Conservation (phyloP, 2,329 filamentous ascomycete genomes). For the Sarocladium oryzae region DNA sequence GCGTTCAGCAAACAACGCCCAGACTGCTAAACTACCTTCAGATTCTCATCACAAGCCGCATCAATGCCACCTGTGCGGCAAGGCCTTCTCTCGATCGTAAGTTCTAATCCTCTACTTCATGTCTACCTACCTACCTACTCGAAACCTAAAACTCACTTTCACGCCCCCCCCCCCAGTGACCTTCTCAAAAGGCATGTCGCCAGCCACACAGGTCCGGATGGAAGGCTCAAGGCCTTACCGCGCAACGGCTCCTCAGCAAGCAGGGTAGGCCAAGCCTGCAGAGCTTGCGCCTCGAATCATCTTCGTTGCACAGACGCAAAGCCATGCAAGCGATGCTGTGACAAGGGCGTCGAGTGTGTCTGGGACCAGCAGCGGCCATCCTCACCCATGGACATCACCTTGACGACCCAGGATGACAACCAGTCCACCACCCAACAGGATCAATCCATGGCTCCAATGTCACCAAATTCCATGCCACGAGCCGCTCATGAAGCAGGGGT, state of each 20-base stretch:
- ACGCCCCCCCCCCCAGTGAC: constrained; percentile 16
- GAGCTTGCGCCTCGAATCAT: constrained; percentile 22
- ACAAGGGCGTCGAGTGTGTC: constrained; percentile 20
- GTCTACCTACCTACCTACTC: too few species aligned
- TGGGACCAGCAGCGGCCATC: constrained; percentile 14
- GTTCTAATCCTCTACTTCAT: constrained; percentile 7
- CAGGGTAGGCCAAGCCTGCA: constrained; percentile 21
- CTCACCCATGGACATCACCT: background rate
- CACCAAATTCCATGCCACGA: background rate
- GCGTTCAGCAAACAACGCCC: too few species aligned
- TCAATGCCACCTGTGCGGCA: constrained; percentile 22
- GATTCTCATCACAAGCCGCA: constrained; percentile 25
- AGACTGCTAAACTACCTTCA: too few species aligned
- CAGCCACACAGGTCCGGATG: constrained; percentile 13
- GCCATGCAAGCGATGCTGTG: constrained; percentile 22
- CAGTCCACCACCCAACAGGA: background rate
- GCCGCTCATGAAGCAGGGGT: background rate
- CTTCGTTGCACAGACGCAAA: constrained; percentile 24
- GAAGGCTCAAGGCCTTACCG: constrained; percentile 10
- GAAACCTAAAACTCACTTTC: too few species aligned
- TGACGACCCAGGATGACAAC: too few species aligned
- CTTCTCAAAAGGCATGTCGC: constrained; percentile 19
- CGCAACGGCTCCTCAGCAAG: constrained; percentile 8
- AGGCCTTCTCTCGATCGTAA: constrained; percentile 24
- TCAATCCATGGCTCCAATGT: background rate